phyloP scores from a whole-genome alignment of 2,329 filamentous ascomycete species.

The Ascochyta koolunga region DNA sequence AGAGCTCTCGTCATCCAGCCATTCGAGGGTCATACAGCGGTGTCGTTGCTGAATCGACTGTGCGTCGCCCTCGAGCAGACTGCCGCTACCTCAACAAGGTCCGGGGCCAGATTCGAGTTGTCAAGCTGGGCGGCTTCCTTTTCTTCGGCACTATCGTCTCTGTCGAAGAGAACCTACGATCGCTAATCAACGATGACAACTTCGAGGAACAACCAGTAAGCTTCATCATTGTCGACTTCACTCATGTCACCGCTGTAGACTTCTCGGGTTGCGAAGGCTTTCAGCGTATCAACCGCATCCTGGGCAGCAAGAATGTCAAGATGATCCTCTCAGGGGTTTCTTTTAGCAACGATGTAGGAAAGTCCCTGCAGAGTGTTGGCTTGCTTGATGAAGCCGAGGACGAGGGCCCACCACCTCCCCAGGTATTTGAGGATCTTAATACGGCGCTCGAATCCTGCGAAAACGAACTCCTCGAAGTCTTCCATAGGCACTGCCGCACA shows the following conservation, averaged over 20 bases:
- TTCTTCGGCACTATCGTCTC: constrained; percentile 98
- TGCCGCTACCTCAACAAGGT: constrained; percentile 85
- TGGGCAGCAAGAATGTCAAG: constrained; percentile 77
- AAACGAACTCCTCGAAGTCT: constrained; percentile 81
- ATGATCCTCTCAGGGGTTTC: constrained; percentile 85
- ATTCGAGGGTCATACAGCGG: constrained; percentile 91
- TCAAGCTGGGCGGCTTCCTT: constrained; percentile 92
- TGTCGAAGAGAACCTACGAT: constrained; percentile 86
- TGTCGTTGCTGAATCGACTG: constrained; percentile 87
- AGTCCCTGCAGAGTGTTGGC: constrained; percentile 81
- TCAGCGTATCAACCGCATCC: constrained; percentile 84
- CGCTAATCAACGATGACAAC: constrained; percentile 79
- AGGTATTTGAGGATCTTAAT: constrained; percentile 87
- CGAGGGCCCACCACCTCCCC: constrained; percentile 55
- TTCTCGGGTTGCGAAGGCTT: constrained; percentile 97
- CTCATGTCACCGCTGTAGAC: constrained; percentile 88
- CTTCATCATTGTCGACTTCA: constrained; percentile 87
- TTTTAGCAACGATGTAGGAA: constrained; percentile 75
- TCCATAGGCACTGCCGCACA: constrained; percentile 52
- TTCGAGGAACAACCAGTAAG: constrained; percentile 81
- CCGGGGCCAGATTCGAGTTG: constrained; percentile 84
- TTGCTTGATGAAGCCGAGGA: constrained; percentile 75
- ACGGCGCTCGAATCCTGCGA: constrained; percentile 93
- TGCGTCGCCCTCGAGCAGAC: constrained; percentile 87
- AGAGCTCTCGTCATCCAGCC: constrained; percentile 87